These are phyloP conservation scores for Nicotiana tabacum DNA, from an alignment of 257 asterid genomes.

Conservation along the genomic window DNA sequence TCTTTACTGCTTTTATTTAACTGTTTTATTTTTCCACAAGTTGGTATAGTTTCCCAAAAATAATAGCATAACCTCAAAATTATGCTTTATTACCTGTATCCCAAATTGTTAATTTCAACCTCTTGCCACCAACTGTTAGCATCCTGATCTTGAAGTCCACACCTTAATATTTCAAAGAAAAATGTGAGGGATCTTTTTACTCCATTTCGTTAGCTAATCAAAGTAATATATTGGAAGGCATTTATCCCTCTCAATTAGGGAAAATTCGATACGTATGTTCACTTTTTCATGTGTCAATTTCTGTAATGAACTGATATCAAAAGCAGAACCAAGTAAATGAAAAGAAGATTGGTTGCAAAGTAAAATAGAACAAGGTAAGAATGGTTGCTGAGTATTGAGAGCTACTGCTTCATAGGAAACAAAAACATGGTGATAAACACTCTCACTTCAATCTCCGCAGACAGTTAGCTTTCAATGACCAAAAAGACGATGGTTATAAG, in stretches of 20 bases:
- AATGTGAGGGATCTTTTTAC: not conserved
- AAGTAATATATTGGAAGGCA: not conserved
- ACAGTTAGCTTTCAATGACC: not conserved
- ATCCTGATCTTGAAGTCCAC: constrained; percentile 91
- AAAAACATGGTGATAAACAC: not conserved
- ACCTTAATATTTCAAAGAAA: constrained; percentile 34
- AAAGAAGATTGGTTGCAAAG: not conserved
- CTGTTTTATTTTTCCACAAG: not conserved
- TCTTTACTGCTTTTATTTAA: not conserved
- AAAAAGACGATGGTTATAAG: not conserved
- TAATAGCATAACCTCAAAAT: not conserved
- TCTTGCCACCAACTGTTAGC: constrained; percentile 63
- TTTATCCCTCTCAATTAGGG: not conserved
- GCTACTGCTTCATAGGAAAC: not conserved
- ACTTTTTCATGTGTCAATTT: not conserved
- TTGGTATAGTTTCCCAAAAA: not conserved
- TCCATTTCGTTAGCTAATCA: not conserved
- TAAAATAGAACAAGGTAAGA: not conserved
- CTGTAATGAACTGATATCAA: not conserved
- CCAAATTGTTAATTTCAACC: constrained; percentile 84
- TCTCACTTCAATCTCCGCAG: not conserved
- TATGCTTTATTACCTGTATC: constrained; percentile 54
- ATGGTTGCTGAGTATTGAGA: not conserved
- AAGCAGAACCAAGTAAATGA: not conserved
- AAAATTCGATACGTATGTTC: not conserved